Conservation (phyloP, 169 alveolate genomes). For the Plasmodium fragile region DNA sequence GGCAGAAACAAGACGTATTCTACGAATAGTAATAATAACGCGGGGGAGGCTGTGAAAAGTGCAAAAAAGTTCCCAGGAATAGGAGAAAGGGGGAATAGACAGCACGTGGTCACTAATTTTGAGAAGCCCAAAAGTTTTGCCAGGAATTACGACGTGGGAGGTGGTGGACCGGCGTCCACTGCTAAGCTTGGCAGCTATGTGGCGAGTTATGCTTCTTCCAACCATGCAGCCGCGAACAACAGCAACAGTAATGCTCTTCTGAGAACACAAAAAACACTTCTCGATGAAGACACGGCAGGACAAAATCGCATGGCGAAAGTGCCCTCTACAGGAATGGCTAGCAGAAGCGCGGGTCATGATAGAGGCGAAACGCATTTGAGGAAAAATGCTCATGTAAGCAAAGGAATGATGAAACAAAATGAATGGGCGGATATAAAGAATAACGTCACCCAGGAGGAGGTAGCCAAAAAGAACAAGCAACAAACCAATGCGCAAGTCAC, state of each 20-base stretch:
- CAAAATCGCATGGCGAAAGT: conserved; percentile 1
- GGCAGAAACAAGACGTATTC: neutral
- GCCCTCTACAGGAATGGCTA: neutral
- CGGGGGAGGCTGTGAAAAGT: neutral
- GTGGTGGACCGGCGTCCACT: neutral
- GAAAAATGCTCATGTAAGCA: conserved; percentile 2
- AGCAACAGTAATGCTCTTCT: neutral
- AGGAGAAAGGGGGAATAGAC: neutral
- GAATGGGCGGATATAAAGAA: neutral
- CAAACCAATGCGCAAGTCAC: neutral
- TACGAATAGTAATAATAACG: neutral
- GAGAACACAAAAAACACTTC: conserved; percentile 23
- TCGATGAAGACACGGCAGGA: conserved; percentile 11
- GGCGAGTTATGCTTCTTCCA: neutral
- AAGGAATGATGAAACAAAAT: neutral
- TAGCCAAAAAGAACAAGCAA: neutral
- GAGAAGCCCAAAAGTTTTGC: conserved; percentile 29
- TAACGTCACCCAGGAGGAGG: neutral
- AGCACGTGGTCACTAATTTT: neutral
- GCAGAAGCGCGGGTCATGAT: neutral
- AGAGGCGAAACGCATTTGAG: conserved; percentile 10
- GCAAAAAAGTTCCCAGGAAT: neutral
- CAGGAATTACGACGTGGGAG: neutral
- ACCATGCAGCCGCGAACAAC: neutral
- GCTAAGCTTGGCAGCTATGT: neutral